Evolutionary conservation across 805 yeast genomes (phyloP).

Genomic region (Saccharomycopsis fodiens): DNA sequence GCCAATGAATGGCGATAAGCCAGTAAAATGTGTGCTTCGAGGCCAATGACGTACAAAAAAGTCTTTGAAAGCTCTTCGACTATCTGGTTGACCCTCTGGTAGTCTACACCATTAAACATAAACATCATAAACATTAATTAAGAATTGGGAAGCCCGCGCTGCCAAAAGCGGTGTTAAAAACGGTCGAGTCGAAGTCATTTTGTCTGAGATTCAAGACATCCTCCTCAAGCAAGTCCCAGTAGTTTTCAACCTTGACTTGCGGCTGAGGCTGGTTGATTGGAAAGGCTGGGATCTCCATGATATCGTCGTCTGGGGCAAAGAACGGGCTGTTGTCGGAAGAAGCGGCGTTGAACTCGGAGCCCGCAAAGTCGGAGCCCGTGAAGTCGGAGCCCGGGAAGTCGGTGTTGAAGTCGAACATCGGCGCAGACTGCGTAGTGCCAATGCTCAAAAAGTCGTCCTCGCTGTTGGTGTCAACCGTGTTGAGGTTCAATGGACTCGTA

Average conservation of each 20-base stretch:
- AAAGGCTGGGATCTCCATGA: background rate
- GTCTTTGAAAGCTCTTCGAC: too few relatives aligned
- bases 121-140: too few relatives aligned
- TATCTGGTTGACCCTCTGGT: too few relatives aligned
- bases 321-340: conserved; percentile 12
- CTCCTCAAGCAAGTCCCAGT: background rate
- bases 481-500: background rate
- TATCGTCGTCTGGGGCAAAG: conserved; percentile 16
- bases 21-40: too few relatives aligned
- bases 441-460: background rate
- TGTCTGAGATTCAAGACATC: background rate
- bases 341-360: background rate
- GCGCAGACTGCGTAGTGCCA: background rate
- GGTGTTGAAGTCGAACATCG: background rate
- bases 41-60: too few relatives aligned
- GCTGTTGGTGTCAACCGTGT: background rate
- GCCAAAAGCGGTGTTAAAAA: too few relatives aligned
- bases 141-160: too few relatives aligned
- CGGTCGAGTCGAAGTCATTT: too few relatives aligned
- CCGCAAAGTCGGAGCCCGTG: background rate
- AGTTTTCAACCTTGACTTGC: background rate
- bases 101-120: too few relatives aligned
- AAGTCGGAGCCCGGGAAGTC: background rate
- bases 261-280: background rate
- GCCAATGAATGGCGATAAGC: too few relatives aligned